Base-by-base conservation (phyloP, 1,139 yeast genomes). In the Sugiyamaella castrensis region DNA sequence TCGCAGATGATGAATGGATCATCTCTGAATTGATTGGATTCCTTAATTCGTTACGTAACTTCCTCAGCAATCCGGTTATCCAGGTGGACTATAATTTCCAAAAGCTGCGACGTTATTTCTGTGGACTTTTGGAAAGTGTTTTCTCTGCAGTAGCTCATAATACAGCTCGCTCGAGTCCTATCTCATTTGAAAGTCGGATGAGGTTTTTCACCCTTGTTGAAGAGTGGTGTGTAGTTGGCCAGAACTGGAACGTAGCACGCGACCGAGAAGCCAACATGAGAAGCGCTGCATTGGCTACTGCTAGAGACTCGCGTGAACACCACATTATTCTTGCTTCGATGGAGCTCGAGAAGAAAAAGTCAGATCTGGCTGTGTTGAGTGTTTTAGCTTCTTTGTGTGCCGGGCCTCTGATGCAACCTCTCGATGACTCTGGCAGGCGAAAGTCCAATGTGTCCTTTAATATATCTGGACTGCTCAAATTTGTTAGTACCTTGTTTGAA, bases 221-320 rank as follows among this genome's bases (percentile, higher is more conserved):
- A 57, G 96, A 87, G 62, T 94, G 99, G 99, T 88, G 96, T 67
- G 95, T 95, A 0, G 81, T 80, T 64, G 98, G 98, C 1, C 84
- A 79, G 46, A 34, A 30, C 31, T 39, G 37, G 37, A 73, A 80
- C 32, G 63, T 83, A 3, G 78, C 88, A 4, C 80, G 80, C 37
- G 87, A 84, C 36, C 72, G 97, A 43, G 91, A 88, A 57, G 67
- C 70, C 6, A 65, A 71, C 1, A 89, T 91, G 87, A 56, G 64
- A 36, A 57, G 64, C 7, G 37, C 56, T 8, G 63, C 62, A 2
- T 44, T 62, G 26, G 54, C 58, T 0, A 46, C 55, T 5, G 53
- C 60, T 6, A 60, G 60, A 27, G 70, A 69, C 24, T 50, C 61
- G 0, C 59, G 65, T 7, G 74, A 69, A 36, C 68, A 64, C 26